Base-by-base conservation (phyloP, 208 protist genomes). In the Lotmaria passim region DNA sequence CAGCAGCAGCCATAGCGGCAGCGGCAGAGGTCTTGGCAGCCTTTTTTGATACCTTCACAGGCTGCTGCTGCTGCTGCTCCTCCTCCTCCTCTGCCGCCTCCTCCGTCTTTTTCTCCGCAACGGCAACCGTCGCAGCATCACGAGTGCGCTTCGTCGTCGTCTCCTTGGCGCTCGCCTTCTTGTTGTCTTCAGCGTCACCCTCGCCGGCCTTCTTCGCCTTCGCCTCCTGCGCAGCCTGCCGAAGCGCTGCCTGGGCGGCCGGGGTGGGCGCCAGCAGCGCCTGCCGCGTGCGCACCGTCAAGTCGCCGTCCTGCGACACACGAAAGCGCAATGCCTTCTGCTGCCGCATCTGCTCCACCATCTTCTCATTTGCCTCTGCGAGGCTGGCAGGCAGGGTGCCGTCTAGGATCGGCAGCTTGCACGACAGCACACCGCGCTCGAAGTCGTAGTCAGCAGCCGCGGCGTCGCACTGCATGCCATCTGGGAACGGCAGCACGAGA, bases 271-370 rank as follows among this genome's bases (percentile, higher is more conserved):
- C 63, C 59, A 96, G 80, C 57, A 94, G 69, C 0, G 87, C 86
- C 62, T 85, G 78, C 2, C 89, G 82, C 2, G 74, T 90, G 64
- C 91, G 86, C 46, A 96, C 89, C 63, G 68, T 86, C 46, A 96
- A 70, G 38, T 87, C 89, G 34, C 91, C 91, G 60, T 94, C 87
- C 57, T 73, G 63, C 50, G 68, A 69, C 11, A 93, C 74, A 30
- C 74, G 81, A 70, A 96, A 96, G 34, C 91, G 89, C 59, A 94
- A 76, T 11, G 85, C 71, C 55, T 75, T 78, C 61, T 93, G 83
- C 60, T 85, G 70, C 1, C 68, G 78, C 50, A 94, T 86, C 39
- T 76, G 64, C 34, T 90, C 70, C 28, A 83, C 38, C 65, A 94
- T 71, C 39, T 57, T 71, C 28, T 81, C 84, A 41, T 85, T 85